phyloP scores from a whole-genome alignment of 1,284 basidiomycete genomes.

The Fomes fomentarius region DNA sequence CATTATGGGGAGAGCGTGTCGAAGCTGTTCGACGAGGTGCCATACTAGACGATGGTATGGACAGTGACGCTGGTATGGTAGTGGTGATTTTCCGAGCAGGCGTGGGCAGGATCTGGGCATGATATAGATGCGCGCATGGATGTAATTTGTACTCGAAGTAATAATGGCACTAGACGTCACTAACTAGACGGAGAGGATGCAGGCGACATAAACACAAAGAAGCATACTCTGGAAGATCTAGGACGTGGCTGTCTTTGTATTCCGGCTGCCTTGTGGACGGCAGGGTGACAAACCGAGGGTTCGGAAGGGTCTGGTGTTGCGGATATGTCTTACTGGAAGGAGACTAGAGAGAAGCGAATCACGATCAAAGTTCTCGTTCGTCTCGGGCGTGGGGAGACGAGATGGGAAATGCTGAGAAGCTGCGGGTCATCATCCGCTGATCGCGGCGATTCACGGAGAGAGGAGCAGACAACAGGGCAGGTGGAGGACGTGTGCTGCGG shows the following conservation, averaged over 20 bases:
- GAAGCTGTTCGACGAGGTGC: conserved; percentile 84
- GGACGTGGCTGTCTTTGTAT: background rate
- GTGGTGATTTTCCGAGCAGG: conserved; percentile 1
- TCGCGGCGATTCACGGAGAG: conserved; percentile 20
- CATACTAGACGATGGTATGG: conserved; percentile 54
- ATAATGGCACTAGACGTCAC: conserved; percentile 13
- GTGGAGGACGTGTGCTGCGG: background rate
- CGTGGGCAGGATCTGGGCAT: background rate
- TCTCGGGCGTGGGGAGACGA: conserved; percentile 10
- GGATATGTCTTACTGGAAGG: conserved; percentile 13
- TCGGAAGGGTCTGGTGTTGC: background rate
- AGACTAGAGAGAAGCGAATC: conserved; percentile 8
- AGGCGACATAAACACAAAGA: background rate
- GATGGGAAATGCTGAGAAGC: conserved; percentile 17
- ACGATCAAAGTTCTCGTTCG: conserved; percentile 22
- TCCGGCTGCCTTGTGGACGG: conserved; percentile 7
- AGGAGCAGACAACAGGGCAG: background rate
- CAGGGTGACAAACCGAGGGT: background rate
- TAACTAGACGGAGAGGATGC: background rate
- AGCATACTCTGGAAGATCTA: background rate
- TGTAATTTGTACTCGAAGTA: conserved; percentile 21
- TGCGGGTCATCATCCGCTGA: conserved; percentile 29
- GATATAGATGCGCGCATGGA: conserved; percentile 23
- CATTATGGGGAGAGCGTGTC: conserved; percentile 86
- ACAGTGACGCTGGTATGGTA: background rate